phyloP scores from a whole-genome alignment of 2,329 filamentous ascomycete genomes.

The Curvularia lunata region DNA sequence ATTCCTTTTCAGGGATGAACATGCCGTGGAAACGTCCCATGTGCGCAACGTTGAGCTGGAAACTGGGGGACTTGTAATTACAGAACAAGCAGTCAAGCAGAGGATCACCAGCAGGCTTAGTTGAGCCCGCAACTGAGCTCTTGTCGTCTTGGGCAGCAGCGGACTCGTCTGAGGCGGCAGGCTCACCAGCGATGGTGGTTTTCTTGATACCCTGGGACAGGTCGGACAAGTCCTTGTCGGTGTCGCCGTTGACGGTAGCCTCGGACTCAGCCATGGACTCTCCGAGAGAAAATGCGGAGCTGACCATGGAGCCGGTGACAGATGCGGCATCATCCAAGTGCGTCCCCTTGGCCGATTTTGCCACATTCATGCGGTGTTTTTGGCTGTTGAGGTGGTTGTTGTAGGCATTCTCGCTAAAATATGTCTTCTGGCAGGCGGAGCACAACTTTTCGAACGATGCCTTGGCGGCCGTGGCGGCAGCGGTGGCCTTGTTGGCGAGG shows the following conservation, averaged over 20 bases:
- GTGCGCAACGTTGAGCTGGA: conserved; percentile 79
- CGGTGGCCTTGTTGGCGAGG: conserved; percentile 83
- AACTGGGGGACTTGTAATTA: conserved; percentile 79
- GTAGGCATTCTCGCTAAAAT: conserved; percentile 96
- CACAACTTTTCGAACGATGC: conserved; percentile 88
- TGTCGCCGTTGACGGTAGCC: conserved; percentile 67
- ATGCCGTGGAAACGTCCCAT: conserved; percentile 95
- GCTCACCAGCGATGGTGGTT: conserved; percentile 57
- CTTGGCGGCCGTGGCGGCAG: conserved; percentile 83
- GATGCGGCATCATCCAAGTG: conserved; percentile 70
- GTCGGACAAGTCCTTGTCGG: conserved; percentile 75
- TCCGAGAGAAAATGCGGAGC: conserved; percentile 88
- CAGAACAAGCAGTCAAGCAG: conserved; percentile 81
- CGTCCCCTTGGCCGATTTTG: conserved; percentile 49
- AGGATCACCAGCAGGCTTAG: conserved; percentile 47
- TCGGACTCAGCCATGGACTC: conserved; percentile 69
- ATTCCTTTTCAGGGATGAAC: conserved; percentile 91
- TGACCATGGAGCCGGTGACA: conserved; percentile 71
- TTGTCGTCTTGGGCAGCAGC: conserved; percentile 54
- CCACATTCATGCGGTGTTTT: conserved; percentile 79
- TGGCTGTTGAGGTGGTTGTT: conserved; percentile 89
- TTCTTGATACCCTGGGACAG: conserved; percentile 80
- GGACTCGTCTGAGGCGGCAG: conserved; percentile 45
- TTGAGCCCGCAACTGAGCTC: conserved; percentile 36
- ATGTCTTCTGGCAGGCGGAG: conserved; percentile 84